phyloP scores from a whole-genome alignment of 2,329 filamentous ascomycete genomes.

The Colletotrichum sp. region DNA sequence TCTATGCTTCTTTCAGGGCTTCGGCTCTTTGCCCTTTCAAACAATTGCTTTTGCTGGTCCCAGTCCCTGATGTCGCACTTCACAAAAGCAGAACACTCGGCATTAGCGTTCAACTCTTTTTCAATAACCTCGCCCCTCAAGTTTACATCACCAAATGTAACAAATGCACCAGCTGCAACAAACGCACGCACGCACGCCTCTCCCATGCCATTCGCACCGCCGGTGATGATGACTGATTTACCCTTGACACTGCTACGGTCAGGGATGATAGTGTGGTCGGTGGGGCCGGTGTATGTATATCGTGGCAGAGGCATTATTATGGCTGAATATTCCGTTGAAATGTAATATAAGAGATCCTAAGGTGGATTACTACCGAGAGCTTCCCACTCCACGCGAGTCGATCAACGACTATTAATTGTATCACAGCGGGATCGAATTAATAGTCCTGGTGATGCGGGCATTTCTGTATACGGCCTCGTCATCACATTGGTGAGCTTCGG shows the following conservation, averaged over 20 bases:
- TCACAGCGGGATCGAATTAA: neutral
- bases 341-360: neutral
- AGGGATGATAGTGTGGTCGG: conserved; percentile 36
- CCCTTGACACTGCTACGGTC: conserved; percentile 41
- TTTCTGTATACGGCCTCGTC: neutral
- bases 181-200: conserved; percentile 39
- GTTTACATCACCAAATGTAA: conserved; percentile 45
- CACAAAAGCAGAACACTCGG: conserved; percentile 32
- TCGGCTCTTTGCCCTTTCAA: conserved; percentile 39
- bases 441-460: neutral
- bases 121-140: conserved; percentile 35
- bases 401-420: neutral
- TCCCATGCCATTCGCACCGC: conserved; percentile 49
- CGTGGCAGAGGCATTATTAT: conserved; percentile 24
- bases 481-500: neutral
- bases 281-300: conserved; percentile 36
- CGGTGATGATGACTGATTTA: conserved; percentile 53
- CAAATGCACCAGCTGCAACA: conserved; percentile 39
- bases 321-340: neutral
- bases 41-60: conserved; percentile 45
- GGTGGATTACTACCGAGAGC: neutral
- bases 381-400: neutral
- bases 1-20: conserved; percentile 45
- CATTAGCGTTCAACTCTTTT: conserved; percentile 32
- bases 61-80: conserved; percentile 47